phyloP scores from a whole-genome alignment of 805 yeast species.

The Nakazawaea siamensis region DNA sequence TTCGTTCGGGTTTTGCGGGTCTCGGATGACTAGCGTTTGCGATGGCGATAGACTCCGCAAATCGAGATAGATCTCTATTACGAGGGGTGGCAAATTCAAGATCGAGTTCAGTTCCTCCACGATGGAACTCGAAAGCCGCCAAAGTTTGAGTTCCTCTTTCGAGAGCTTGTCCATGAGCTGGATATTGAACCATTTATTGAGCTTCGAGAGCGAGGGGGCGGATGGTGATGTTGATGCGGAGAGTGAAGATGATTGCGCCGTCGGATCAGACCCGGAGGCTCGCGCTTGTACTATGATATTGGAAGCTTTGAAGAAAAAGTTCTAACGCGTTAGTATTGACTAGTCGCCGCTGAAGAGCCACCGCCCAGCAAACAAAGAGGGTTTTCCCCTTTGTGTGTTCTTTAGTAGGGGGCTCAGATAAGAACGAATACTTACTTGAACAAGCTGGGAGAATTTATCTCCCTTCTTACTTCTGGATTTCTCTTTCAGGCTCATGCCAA shows the following conservation, averaged over 20 bases:
- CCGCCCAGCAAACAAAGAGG: too few relatives aligned
- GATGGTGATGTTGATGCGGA: too few relatives aligned
- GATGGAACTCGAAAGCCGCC: slow-evolving; percentile 33
- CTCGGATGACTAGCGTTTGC: slow-evolving; percentile 52
- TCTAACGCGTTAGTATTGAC: slow-evolving; percentile 31
- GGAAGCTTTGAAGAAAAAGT: slow-evolving; percentile 58
- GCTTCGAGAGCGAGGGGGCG: slow-evolving; percentile 18
- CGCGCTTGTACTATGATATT: slow-evolving; percentile 47
- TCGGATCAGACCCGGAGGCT: slow-evolving; percentile 15
- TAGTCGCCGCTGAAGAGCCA: too few relatives aligned
- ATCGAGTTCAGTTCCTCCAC: slow-evolving; percentile 23
- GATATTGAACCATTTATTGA: slow-evolving; percentile 59
- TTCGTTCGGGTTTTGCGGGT: slow-evolving; percentile 31
- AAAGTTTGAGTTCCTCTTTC: slow-evolving; percentile 52
- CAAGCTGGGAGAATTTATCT: slow-evolving; percentile 23
- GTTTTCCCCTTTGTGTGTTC: too few relatives aligned
- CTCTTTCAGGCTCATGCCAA: slow-evolving; percentile 9
- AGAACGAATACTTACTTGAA: slow-evolving; percentile 12
- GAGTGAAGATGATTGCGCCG: too few relatives aligned
- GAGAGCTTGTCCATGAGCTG: slow-evolving; percentile 30
- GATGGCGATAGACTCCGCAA: slow-evolving; percentile 46
- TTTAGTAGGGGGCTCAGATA: background rate
- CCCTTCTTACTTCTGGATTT: slow-evolving; percentile 20
- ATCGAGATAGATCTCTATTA: slow-evolving; percentile 77
- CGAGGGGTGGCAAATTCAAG: slow-evolving; percentile 62